phyloP scores from a whole-genome alignment of 2,329 filamentous ascomycete genomes.

The Verruconis gallopava region DNA sequence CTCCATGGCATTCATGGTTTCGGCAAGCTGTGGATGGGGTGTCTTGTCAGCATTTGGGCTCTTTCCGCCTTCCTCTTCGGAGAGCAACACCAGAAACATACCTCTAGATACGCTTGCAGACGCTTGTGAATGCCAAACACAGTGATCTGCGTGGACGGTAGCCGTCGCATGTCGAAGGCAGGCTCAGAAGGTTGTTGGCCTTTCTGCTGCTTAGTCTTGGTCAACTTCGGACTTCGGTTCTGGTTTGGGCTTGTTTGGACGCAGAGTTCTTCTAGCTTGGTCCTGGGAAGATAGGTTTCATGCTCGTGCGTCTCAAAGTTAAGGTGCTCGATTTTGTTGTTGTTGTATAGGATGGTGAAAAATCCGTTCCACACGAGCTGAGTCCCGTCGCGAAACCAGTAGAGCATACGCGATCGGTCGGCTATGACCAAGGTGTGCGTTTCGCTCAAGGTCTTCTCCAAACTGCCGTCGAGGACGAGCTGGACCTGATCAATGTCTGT shows the following conservation, averaged over 20 bases:
- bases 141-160: conserved; percentile 33
- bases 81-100: conserved; percentile 21
- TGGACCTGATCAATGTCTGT: conserved; percentile 79
- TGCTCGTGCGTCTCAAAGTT: conserved; percentile 67
- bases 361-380: conserved; percentile 67
- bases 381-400: conserved; percentile 75
- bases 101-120: conserved; percentile 50
- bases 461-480: conserved; percentile 61
- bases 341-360: conserved; percentile 63
- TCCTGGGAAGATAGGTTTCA: conserved; percentile 72
- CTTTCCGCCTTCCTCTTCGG: background rate
- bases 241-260: conserved; percentile 37
- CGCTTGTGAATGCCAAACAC: conserved; percentile 42
- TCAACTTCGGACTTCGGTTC: conserved; percentile 44
- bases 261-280: conserved; percentile 36
- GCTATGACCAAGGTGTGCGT: conserved; percentile 27
- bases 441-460: conserved; percentile 30
- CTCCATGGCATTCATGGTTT: conserved; percentile 53
- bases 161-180: conserved; percentile 30
- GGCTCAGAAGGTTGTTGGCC: conserved; percentile 29
- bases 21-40: conserved; percentile 38
- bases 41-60: background rate
- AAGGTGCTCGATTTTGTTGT: conserved; percentile 69
- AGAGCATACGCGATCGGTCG: conserved; percentile 64
- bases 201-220: conserved; percentile 38